phyloP scores from a whole-genome alignment of 2,329 filamentous ascomycete genomes.

The Sphaerulina musiva region DNA sequence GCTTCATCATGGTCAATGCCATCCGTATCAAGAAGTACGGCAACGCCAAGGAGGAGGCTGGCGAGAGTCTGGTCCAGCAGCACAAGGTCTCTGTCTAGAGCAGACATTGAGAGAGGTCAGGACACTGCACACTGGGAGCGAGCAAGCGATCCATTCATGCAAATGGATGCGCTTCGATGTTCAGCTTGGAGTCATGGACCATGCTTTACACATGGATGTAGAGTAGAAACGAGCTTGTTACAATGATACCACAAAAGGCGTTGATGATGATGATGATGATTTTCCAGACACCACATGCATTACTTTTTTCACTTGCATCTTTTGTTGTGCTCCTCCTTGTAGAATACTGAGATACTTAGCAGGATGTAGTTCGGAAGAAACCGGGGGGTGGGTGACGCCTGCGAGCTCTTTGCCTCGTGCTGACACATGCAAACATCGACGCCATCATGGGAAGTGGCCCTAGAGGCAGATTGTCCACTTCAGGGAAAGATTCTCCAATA shows the following conservation, averaged over 20 bases:
- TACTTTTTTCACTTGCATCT: background rate
- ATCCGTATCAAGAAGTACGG: slow-evolving; percentile 48
- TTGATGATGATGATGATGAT: background rate
- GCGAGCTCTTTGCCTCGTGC: background rate
- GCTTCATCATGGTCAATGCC: slow-evolving; percentile 64
- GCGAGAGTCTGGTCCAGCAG: slow-evolving; percentile 30
- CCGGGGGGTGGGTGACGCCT: too few relatives aligned
- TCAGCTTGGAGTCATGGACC: slow-evolving; percentile 3
- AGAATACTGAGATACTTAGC: too few relatives aligned
- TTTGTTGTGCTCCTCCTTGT: too few relatives aligned
- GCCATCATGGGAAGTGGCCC: too few relatives aligned
- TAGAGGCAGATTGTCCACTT: too few relatives aligned
- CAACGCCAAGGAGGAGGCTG: slow-evolving; percentile 35
- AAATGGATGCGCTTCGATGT: background rate
- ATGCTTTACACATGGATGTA: slow-evolving; percentile 3
- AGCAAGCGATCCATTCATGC: background rate
- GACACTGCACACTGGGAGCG: background rate
- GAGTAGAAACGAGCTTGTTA: slow-evolving; percentile 3
- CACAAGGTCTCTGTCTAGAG: slow-evolving; percentile 1
- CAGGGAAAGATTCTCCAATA: too few relatives aligned
- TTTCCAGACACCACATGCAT: background rate
- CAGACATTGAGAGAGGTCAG: background rate
- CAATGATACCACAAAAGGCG: slow-evolving; percentile 4
- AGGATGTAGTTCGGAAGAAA: background rate
- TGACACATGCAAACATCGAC: background rate